Base-by-base conservation (phyloP, 2,329 filamentous ascomycete species). In the Hypoxylon sp. region DNA sequence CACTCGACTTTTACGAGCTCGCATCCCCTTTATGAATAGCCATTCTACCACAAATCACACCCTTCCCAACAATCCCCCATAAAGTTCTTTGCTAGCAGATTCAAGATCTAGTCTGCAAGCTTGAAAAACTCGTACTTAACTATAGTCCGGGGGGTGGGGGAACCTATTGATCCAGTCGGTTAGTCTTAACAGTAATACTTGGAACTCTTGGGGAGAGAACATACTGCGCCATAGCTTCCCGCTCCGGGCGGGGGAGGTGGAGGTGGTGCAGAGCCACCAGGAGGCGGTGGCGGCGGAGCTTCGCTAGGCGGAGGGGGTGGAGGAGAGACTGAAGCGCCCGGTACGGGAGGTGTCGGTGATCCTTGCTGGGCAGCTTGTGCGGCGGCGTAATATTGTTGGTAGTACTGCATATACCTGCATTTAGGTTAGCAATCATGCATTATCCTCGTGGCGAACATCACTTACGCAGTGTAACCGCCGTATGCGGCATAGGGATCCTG, bases 401-500 rank as follows among this genome's bases (percentile, higher is more conserved):
- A 93, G 80, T 92, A 90, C 73, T 92, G 90, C 70, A 87, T 82
- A 72, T 90, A 90, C 46, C 85, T 87, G 67, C 45, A 25, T 2
- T 41, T 17, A 49, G 69, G 60, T 73, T 78, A 75, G 66, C 43
- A 52, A 49, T 34, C 7, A n/a, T 50, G 38, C 38, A 30, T 13
- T 52, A 6, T 10, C 6, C 10, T 43, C 14, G 23, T 36, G 48
- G 34, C 13, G 9, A 55, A 59, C 36, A 51, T 63, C 28, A 77
- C 84, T 77, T 86, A 93, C 82, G 91, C 92, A 73, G 90, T 87
- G 80, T 96, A 98, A 60, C 95, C 95, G 68, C 95, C 95, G 74
- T 96, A 98, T 7, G 92, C 90, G 45, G 93, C 93, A 78, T 98
- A 98, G 0, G 94, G 95, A 75, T 98, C 93, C 69, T 87, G 83